Evolutionary conservation across 2,329 filamentous ascomycete species (phyloP).

Genomic region (Venturia asperata): DNA sequence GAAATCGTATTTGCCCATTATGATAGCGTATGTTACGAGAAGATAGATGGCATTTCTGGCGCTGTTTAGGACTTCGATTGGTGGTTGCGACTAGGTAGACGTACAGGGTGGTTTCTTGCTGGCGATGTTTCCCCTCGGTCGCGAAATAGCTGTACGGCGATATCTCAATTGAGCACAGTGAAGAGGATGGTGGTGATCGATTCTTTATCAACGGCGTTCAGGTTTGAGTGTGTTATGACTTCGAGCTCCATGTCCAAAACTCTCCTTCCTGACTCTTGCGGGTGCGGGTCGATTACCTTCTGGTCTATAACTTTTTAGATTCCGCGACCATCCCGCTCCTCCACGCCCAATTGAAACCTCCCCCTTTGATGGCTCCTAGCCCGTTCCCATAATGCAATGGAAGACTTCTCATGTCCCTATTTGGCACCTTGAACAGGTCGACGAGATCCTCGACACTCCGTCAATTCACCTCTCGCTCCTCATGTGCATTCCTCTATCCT

Average conservation of each 20-base stretch:
- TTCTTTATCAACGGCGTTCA: neutral
- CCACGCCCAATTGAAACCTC: neutral
- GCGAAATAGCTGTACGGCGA: neutral
- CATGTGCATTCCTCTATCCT: slow-evolving; percentile 32
- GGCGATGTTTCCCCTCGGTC: neutral
- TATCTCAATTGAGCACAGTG: neutral
- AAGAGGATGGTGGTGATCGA: too few relatives aligned
- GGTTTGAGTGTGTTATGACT: neutral
- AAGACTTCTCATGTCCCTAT: slow-evolving; percentile 56
- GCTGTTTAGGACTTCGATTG: slow-evolving; percentile 2
- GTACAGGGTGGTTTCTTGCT: neutral
- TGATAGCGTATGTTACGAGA: slow-evolving; percentile 15
- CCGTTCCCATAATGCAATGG: slow-evolving; percentile 45
- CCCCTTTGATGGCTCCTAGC: slow-evolving; percentile 1
- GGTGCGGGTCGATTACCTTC: neutral
- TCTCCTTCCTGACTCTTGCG: slow-evolving; percentile 1
- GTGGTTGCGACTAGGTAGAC: neutral
- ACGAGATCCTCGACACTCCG: slow-evolving; percentile 42
- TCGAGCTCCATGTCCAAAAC: neutral
- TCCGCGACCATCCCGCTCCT: neutral
- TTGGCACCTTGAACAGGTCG: slow-evolving; percentile 49
- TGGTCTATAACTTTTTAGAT: neutral
- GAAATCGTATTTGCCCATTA: slow-evolving; percentile 48
- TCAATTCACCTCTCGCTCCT: slow-evolving; percentile 34
- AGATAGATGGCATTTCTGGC: slow-evolving; percentile 1